Percentiles rank a stretch among this genome's conserved stretches.
Conservation (phyloP, 305 asterid species). For the Striga hermonthica region DNA sequence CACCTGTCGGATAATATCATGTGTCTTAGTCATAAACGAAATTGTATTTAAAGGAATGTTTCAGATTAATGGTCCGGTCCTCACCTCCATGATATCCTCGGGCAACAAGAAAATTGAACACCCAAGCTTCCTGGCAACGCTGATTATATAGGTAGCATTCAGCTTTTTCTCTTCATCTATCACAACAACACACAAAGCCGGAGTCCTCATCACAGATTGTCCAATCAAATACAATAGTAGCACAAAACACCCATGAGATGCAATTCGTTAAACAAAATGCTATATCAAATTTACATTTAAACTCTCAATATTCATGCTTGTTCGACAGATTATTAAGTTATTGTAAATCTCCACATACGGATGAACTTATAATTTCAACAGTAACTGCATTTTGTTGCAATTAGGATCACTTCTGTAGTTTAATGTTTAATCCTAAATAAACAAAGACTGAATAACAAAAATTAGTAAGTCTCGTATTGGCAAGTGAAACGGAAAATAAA, state of each 20-base stretch:
- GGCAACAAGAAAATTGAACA: constrained; percentile 96
- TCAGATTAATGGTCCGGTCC: constrained; percentile 9
- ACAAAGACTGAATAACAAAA: background rate
- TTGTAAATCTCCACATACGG: background rate
- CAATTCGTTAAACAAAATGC: background rate
- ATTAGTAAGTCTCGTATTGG: background rate
- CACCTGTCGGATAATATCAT: constrained; percentile 54
- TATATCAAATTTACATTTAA: background rate
- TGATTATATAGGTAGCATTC: constrained; percentile 94
- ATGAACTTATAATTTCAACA: background rate
- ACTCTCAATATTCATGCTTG: background rate
- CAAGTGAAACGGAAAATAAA: background rate
- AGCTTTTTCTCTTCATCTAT: constrained; percentile 89
- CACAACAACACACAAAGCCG: constrained; percentile 26
- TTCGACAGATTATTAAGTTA: background rate
- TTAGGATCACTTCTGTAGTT: background rate
- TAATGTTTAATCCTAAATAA: background rate
- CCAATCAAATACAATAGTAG: background rate
- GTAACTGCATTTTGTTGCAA: background rate
- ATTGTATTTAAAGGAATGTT: too few relatives aligned
- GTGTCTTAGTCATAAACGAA: background rate
- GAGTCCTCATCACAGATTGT: background rate
- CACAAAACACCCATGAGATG: background rate
- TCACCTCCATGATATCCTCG: constrained; percentile 94
- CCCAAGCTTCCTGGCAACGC: constrained; percentile 96